Base-by-base conservation (phyloP, 257 asterid genomes). In the Jaltomata sinuosa region DNA sequence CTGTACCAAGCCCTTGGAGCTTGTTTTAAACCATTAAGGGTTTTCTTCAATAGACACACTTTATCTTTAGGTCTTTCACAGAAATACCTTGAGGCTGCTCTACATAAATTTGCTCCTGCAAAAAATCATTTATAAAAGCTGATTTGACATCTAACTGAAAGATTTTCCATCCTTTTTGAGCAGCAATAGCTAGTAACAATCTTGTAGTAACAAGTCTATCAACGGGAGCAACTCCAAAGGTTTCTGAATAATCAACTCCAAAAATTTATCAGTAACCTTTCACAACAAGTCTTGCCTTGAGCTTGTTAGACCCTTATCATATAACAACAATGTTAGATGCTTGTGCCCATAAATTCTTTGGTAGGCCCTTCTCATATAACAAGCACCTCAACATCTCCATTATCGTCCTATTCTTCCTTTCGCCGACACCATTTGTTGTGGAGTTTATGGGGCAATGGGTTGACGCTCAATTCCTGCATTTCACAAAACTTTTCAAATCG, bases 1-100 rank as follows among this genome's bases (percentile, higher is more conserved):
- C 47, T 53, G 29, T 84, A 50, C 83, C 68, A 80, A 42, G 85
- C 83, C n/a, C 52, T 27, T 36, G 34, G 79, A 32, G 85, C 83
- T 34, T 85, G 42, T n/a, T 65, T 69, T 18, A 85, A 18, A 15
- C 54, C 40, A 38, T 81, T 40, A 15, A 38, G 11, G 5, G 82
- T 65, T n/a, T 85, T 68, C 25, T 80, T 53, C 18, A 85, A 11
- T 22, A 25, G 32, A 4, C 29, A 11, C 6, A 85, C 62, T 36
- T 80, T 38, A 1, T 65, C 38, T 69, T 68, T 42, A 11, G 25
- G 16, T 38, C 83, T 11, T 69, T 80, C 3, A 25, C 14, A 76
- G 6, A 22, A 45, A 47, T 25, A 16, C 38, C 81, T 49, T 67
- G 25, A 45, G 21, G 9, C 22, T 76, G 15, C 59, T 12, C 10